Evolutionary conservation across 179 eudicot genomes (phyloP).

Genomic region (Camellia oleifera): DNA sequence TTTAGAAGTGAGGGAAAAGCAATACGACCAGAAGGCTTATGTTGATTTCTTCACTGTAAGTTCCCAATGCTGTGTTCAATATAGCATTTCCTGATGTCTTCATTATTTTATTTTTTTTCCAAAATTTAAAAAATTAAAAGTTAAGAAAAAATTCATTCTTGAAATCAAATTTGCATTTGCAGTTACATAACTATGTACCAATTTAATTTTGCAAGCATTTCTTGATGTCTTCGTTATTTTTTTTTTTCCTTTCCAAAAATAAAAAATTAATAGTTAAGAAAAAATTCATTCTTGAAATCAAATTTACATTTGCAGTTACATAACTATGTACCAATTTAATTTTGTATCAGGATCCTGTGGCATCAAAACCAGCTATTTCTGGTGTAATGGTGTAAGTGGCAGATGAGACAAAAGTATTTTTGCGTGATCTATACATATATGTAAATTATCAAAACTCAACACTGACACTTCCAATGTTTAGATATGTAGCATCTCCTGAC

Average conservation of each 20-base stretch:
- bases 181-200: too few relatives aligned
- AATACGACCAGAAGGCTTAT: slow-evolving; percentile 77
- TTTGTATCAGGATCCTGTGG: slow-evolving; percentile 45
- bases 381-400: slow-evolving; percentile 78
- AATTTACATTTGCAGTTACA: neutral
- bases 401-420: neutral
- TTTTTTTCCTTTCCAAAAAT: neutral
- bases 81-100: neutral
- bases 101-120: neutral
- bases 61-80: neutral
- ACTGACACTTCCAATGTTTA: slow-evolving; percentile 23
- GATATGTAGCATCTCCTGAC: slow-evolving; percentile 85
- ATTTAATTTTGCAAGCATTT: neutral
- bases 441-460: neutral
- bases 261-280: neutral
- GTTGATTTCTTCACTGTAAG: slow-evolving; percentile 85
- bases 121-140: neutral
- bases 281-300: neutral
- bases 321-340: too few relatives aligned
- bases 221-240: neutral
- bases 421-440: slow-evolving; percentile 14
- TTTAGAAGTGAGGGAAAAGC: slow-evolving; percentile 95
- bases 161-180: neutral
- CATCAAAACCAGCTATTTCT: slow-evolving; percentile 54
- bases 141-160: too few relatives aligned